Evolutionary conservation across 2,329 filamentous ascomycete species (phyloP), one percentile per base, ranked within the genome.

Genomic region (Penicillium sp.): DNA sequence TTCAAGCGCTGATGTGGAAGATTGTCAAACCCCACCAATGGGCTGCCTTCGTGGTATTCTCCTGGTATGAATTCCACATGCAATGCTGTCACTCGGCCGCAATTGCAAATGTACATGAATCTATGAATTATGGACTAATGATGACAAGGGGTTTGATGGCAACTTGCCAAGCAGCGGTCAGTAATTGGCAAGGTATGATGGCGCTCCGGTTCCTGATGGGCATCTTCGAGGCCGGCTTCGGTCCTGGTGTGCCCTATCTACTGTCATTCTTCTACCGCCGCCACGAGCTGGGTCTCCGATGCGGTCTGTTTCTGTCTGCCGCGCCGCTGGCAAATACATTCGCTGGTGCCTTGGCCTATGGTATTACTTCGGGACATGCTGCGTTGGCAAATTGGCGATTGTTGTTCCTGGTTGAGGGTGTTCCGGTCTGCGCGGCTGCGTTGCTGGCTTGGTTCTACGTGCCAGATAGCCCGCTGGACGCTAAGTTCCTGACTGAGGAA

Each of bases 301-400:
- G 79, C 50, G 83, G 82, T 2, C 67, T 86, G 22, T 86, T 85
- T 60, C 62, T 81, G 13, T 76, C 77, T 20, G 76, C 77, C 0
- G 85, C 86, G 0, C 86, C 87, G 1, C 80, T 96, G 4, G 90
- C 91, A 2, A 94, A 90, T 40, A 87, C 86, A 1, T 92, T 95
- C 69, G 89, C 90, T 0, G 86, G 86, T 2, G 85, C 84, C 3
- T 75, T 88, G 6, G 85, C 85, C 1, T 88, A 85, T 56, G 84
- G 81, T 5, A 87, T 89, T 67, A 85, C 85, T 9, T 82, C 82
- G 29, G 83, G 85, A 13, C 77, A 81, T 63, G 76, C 78, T 2
- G 69, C 76, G 16, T 71, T 89, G 42, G 79, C 82, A 3, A 83
- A 80, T 55, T 91, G 88, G 89, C 80, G 85, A 58, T 68, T 87